A percentile compares a stretch with the other conserved stretches of the same genome.
Conservation (phyloP, 2,329 filamentous ascomycete species). For the Emmonsia crescens region DNA sequence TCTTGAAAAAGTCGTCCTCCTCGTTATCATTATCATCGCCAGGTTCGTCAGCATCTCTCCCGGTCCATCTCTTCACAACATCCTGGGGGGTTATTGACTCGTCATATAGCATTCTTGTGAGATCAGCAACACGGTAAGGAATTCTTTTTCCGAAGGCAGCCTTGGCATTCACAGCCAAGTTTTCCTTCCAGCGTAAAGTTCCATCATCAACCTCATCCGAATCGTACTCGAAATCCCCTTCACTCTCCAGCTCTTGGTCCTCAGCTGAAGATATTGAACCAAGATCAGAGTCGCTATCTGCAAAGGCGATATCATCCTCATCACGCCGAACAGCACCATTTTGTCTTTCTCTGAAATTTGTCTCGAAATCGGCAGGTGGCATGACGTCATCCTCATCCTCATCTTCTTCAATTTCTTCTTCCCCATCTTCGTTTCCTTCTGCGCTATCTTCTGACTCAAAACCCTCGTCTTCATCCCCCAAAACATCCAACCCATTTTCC, state of each 20-base stretch:
- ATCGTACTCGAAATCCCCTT: conserved; percentile 43
- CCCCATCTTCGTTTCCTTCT: conserved; percentile 42
- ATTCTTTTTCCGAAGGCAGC: conserved; percentile 58
- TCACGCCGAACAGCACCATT: conserved; percentile 46
- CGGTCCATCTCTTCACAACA: conserved; percentile 67
- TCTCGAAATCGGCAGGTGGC: conserved; percentile 34
- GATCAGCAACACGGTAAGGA: conserved; percentile 66
- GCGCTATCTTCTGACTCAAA: conserved; percentile 30
- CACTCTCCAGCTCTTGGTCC: conserved; percentile 44
- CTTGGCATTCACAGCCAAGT: conserved; percentile 64
- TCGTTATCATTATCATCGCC: conserved; percentile 48
- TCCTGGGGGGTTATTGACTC: conserved; percentile 62
- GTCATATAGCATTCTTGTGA: conserved; percentile 84
- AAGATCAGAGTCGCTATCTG: conserved; percentile 92
- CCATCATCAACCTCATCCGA: conserved; percentile 59
- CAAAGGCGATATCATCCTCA: conserved; percentile 73
- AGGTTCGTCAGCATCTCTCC: conserved; percentile 44
- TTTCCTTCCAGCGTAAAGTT: conserved; percentile 74
- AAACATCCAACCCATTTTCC: conserved; percentile 46
- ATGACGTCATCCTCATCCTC: conserved; percentile 27
- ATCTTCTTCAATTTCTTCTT: conserved; percentile 25
- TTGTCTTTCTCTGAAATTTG: conserved; percentile 32
- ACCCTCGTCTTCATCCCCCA: conserved; percentile 45
- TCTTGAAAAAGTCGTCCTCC: conserved; percentile 56
- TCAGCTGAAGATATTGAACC: conserved; percentile 66